A percentile compares a stretch with the other conserved stretches of the same genome.
phyloP scores from a whole-genome alignment of 78 protist genomes.

The Acrasis kona region DNA sequence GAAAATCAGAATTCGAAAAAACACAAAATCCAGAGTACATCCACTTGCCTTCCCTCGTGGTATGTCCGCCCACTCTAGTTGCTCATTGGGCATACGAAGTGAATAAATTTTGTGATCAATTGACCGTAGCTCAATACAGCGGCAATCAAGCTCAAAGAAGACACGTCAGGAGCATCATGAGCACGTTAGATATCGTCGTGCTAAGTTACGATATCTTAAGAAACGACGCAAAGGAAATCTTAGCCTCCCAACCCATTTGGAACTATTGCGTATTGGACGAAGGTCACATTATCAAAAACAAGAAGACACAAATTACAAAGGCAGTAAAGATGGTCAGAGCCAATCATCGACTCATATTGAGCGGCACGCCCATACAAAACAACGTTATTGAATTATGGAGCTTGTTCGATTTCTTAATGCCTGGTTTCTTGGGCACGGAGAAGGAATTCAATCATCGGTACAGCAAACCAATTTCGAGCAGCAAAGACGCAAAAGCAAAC shows the following conservation, averaged over 20 bases:
- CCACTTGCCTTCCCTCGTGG: conserved; percentile 52
- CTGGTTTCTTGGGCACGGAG: conserved; percentile 87
- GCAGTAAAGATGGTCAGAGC: conserved; percentile 58
- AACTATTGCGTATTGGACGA: conserved; percentile 89
- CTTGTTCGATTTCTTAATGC: conserved; percentile 95
- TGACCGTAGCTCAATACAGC: conserved; percentile 51
- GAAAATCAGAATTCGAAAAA: not conserved
- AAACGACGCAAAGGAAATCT: not conserved
- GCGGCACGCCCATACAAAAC: conserved; percentile 91
- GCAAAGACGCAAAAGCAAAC: not conserved
- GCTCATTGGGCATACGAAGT: conserved; percentile 86
- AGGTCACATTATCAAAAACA: conserved; percentile 88
- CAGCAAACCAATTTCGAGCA: conserved; percentile 29
- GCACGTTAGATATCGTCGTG: conserved; percentile 26
- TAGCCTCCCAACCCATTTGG: too few relatives aligned
- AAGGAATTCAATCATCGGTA: conserved; percentile 45
- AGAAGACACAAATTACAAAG: conserved; percentile 44
- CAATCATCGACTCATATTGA: conserved; percentile 81
- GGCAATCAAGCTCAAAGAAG: conserved; percentile 33
- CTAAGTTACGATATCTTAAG: conserved; percentile 75
- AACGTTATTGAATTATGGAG: conserved; percentile 90
- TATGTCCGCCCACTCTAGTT: conserved; percentile 85
- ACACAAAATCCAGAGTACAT: not conserved
- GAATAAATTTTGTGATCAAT: conserved; percentile 27
- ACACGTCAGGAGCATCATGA: not conserved